Conservation (phyloP, 2,329 filamentous ascomycete genomes). For the Myotisia sp. region DNA sequence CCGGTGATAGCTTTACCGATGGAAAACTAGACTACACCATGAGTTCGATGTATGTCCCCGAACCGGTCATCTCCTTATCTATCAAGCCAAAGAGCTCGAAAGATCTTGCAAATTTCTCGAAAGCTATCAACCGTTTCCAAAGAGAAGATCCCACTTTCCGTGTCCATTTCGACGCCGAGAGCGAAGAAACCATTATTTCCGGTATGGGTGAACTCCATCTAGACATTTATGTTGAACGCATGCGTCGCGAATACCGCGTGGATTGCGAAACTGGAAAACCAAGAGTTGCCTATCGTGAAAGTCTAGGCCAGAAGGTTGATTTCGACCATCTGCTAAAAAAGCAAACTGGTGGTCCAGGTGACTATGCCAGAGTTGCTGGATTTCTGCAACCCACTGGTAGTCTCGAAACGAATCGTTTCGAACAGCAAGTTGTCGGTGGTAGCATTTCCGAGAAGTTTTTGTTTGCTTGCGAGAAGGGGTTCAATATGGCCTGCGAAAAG, state of each 20-base stretch:
- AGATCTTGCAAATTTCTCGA: conserved; percentile 87
- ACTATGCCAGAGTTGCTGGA: conserved; percentile 83
- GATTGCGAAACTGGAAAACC: conserved; percentile 93
- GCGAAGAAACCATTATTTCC: conserved; percentile 91
- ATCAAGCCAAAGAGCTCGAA: conserved; percentile 92
- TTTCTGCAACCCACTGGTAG: conserved; percentile 74
- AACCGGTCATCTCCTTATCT: conserved; percentile 93
- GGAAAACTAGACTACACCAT: conserved; percentile 84
- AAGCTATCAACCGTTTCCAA: conserved; percentile 98
- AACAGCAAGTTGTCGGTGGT: conserved; percentile 75
- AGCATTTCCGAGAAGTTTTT: conserved; percentile 92
- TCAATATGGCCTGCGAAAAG: conserved; percentile 65
- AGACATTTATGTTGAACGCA: conserved; percentile 93
- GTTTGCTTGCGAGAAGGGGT: conserved; percentile 88
- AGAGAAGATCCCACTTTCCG: conserved; percentile 96
- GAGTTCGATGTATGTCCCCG: conserved; percentile 93
- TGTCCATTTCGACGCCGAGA: conserved; percentile 80
- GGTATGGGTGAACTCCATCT: conserved; percentile 97
- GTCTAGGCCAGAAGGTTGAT: conserved; percentile 60
- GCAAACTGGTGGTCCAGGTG: conserved; percentile 87
- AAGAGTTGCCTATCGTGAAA: conserved; percentile 94
- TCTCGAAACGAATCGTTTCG: conserved; percentile 64
- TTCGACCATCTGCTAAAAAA: conserved; percentile 94
- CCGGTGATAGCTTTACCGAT: conserved; percentile 95
- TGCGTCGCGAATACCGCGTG: conserved; percentile 90